These are phyloP conservation scores for Diplodia sapinea DNA, from an alignment of 2,329 filamentous ascomycete species.

Conservation along the genomic window DNA sequence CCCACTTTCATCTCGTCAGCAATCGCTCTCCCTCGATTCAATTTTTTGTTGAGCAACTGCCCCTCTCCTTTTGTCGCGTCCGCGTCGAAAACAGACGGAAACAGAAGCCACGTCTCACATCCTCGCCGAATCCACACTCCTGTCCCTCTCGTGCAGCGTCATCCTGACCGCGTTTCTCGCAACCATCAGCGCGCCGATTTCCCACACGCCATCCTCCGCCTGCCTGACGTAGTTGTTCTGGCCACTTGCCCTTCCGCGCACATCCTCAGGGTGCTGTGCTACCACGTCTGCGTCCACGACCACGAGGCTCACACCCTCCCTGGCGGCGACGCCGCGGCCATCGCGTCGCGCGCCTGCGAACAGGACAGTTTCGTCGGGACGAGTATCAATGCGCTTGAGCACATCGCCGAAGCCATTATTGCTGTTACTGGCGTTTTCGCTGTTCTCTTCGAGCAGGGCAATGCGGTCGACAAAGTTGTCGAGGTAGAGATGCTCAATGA, in stretches of 20 bases:
- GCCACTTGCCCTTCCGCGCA: neutral
- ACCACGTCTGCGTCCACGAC: conserved; percentile 9
- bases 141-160: conserved; percentile 27
- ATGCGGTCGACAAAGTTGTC: conserved; percentile 30
- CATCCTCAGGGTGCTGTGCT: neutral
- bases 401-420: conserved; percentile 13
- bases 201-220: conserved; percentile 20
- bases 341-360: conserved; percentile 16
- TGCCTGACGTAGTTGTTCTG: neutral
- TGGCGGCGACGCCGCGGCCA: neutral
- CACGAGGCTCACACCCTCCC: conserved; percentile 11
- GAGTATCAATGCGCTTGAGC: conserved; percentile 10
- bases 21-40: neutral
- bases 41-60: neutral
- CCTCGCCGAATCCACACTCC: conserved; percentile 28
- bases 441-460: conserved; percentile 7
- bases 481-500: conserved; percentile 29
- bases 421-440: neutral
- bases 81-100: neutral
- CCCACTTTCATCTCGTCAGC: neutral
- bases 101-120: neutral
- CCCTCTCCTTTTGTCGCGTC: neutral
- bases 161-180: conserved; percentile 19
- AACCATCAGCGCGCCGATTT: conserved; percentile 17
- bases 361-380: conserved; percentile 23